Base-by-base conservation (phyloP, 2,329 filamentous ascomycete species). In the Diaporthe helianthi region DNA sequence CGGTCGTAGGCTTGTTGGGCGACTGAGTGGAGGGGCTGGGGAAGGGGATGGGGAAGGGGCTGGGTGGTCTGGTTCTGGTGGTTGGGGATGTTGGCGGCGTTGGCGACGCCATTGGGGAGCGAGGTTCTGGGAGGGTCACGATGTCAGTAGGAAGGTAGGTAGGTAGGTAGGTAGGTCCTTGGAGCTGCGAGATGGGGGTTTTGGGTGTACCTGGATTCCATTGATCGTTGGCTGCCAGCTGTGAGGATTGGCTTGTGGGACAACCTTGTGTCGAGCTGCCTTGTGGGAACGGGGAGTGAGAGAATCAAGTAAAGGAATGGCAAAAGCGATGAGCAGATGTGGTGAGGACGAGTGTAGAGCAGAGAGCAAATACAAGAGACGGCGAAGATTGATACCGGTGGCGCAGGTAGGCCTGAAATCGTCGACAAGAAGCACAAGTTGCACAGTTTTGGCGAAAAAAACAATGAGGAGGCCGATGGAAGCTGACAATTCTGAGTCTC, bases 1-100 rank as follows among this genome's bases (percentile, higher is more conserved):
- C 19, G 44, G 31, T 67, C 65, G 31, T 67, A 67, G 65, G 65
- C 65, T 7, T 15, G 7, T 15, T n/a, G 52, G 7, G 65, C 52
- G 17, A 58, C 4, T 17, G 52, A 8, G 15, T 52, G 51, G 10
- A 67, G 52, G 3, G 53, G 41, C 17, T 51, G 41, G 15, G 6
- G 4, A n/a, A 47, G 29, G 9, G 29, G n/a, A n/a, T 52, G 61
- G 22, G 36, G 36, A 10, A 13, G 36, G 36, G 5, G 31, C 7
- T 7, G n/a, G n/a, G n/a, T n/a, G n/a, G n/a, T n/a, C n/a, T n/a
- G n/a, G n/a, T n/a, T n/a, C n/a, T n/a, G n/a, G n/a, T n/a, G n/a
- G n/a, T n/a, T n/a, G n/a, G n/a, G n/a, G n/a, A n/a, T n/a, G n/a
- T n/a, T n/a, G n/a, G n/a, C n/a, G n/a, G n/a, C n/a, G n/a, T n/a